Evolutionary conservation across 768 basidiomycete genomes (phyloP), one percentile per base, ranked within the genome.

Genomic region (Pisolithus albus): DNA sequence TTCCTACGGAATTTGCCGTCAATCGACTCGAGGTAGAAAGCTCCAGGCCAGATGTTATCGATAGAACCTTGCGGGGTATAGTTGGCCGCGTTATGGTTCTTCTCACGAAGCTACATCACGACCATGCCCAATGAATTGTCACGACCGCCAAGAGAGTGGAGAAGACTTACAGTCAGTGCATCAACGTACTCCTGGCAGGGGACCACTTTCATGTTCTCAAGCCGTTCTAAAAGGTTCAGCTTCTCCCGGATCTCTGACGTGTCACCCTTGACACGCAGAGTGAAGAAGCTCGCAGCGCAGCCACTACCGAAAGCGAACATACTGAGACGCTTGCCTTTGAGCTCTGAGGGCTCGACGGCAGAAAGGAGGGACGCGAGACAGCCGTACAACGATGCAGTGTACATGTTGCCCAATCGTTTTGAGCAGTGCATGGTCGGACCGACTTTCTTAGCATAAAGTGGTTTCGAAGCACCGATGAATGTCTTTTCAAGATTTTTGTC

Each of bases 251-350:
- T 92, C 67, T 85, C 82, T 24, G 78, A 70, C 13, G 91, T 93
- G 63, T 92, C 88, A 52, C 92, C 93, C 76, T 86, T 88, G 61
- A 97, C 83, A 50, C 81, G 79, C 50, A 93, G 72, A 21, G 85
- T 82, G 77, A 85, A 99, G 86, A 97, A 96, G 54, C 83, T 86
- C 44, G 90, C 85, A n/a, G 96, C 94, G 57, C 92, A 89, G 46
- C 96, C 96, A 49, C 83, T 86, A 39, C 96, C 96, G 67, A 93
- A 99, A n/a, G 91, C 91, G 76, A 92, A 99, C 78, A 98, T 77
- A 61, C 84, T 86, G 64, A 95, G 76, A 24, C 93, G 84, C 78
- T 93, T 96, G 72, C 82, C 85, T 61, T 75, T 70, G 49, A 94
- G 75, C 57, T 82, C 76, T 7, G 78, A 68, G 8, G 89, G 84